Conservation (phyloP, 257 asterid genomes). For the Knoxia roxburghii region DNA sequence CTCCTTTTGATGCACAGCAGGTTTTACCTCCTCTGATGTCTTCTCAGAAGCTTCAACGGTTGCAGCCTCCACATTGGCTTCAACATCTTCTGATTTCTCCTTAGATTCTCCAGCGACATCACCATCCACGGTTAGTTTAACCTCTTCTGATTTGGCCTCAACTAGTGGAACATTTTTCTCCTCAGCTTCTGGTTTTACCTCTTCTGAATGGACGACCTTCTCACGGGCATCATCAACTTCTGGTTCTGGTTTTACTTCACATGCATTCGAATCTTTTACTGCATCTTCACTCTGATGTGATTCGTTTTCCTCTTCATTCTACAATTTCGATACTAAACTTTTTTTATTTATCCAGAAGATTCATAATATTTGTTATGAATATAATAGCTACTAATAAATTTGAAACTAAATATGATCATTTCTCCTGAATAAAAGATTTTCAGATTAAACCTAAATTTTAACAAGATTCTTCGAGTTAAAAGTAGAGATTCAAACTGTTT, state of each 20-base stretch:
- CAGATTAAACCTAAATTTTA: too few species aligned
- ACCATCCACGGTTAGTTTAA: neutral
- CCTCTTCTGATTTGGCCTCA: neutral
- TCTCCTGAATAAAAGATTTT: too few species aligned
- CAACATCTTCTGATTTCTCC: neutral
- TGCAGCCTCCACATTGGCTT: neutral
- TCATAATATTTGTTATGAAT: too few species aligned
- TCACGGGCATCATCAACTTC: neutral
- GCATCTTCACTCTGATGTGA: constrained; percentile 6
- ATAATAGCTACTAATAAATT: too few species aligned
- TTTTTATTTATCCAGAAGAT: too few species aligned
- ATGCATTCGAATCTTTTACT: constrained; percentile 10
- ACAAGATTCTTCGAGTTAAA: too few species aligned
- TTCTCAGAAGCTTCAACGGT: neutral
- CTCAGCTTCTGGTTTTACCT: neutral
- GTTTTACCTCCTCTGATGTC: constrained; percentile 11
- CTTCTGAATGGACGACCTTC: neutral
- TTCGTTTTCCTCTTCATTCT: constrained; percentile 9
- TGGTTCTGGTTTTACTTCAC: constrained; percentile 15
- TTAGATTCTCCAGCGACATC: neutral
- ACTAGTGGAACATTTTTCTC: neutral
- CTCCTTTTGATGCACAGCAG: constrained; percentile 4
- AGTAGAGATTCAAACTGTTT: too few species aligned
- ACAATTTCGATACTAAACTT: too few species aligned
- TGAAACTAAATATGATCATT: too few species aligned